Evolutionary conservation across 352 stramenopile species (phyloP).

Genomic region (Pythium dissotocum): DNA sequence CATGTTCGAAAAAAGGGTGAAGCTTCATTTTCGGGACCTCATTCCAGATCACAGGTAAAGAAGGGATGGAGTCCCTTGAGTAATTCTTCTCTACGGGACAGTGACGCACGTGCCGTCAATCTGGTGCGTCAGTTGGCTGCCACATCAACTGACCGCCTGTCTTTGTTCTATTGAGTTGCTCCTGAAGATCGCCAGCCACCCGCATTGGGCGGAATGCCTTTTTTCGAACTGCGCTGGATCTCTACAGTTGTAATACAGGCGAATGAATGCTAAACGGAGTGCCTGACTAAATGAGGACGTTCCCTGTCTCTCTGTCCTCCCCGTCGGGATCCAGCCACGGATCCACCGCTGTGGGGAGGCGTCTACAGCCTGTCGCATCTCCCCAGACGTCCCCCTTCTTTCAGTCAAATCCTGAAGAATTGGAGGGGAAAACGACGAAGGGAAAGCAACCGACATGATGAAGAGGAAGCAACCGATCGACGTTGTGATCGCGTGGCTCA

Average conservation of each 20-base stretch:
- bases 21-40: background rate
- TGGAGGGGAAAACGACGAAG: background rate
- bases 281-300: background rate
- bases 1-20: background rate
- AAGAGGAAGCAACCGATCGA: slow-evolving; percentile 3
- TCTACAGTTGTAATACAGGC: background rate
- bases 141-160: background rate
- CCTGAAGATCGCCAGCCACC: background rate
- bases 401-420: background rate
- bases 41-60: background rate
- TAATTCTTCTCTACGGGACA: background rate
- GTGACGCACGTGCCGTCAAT: background rate
- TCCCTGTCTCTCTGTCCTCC: background rate
- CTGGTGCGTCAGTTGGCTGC: background rate
- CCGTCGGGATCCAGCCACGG: background rate
- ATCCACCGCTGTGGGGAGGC: background rate
- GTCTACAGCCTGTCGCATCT: background rate
- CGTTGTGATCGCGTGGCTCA: slow-evolving; percentile 18
- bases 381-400: background rate
- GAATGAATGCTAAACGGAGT: background rate
- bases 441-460: background rate
- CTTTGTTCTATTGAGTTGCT: background rate
- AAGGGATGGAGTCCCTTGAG: background rate
- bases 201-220: background rate
- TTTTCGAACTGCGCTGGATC: background rate